Evolutionary conservation across 345 rosid species (phyloP).

Genomic region (Xanthoceras sorbifolium): DNA sequence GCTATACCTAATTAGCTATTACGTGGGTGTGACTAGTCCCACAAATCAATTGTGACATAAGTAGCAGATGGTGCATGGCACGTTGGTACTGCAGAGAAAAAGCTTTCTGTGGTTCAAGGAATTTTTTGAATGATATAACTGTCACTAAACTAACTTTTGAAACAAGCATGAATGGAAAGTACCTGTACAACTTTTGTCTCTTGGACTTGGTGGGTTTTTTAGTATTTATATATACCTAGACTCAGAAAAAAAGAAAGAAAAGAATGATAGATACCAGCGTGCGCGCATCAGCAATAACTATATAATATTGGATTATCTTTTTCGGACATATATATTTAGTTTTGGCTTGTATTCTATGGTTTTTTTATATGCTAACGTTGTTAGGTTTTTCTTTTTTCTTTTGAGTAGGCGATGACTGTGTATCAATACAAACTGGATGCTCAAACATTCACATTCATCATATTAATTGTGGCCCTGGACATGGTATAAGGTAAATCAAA

Average conservation of each 20-base stretch:
- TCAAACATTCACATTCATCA: constrained; percentile 74
- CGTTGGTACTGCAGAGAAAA: constrained; percentile 34
- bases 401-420: constrained; percentile 79
- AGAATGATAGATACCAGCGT: not conserved
- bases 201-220: not conserved
- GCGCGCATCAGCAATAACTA: not conserved
- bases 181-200: constrained; percentile 16
- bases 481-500: constrained; percentile 69
- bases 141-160: constrained; percentile 50
- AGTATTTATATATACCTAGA: constrained; percentile 1
- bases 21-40: constrained; percentile 13
- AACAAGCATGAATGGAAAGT: constrained; percentile 41
- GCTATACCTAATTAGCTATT: not conserved
- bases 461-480: constrained; percentile 88
- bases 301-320: not conserved
- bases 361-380: not conserved
- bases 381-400: not conserved
- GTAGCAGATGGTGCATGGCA: constrained; percentile 47
- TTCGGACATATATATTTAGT: not conserved
- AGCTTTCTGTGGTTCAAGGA: constrained; percentile 23
- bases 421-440: constrained; percentile 90
- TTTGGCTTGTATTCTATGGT: not conserved
- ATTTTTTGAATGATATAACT: constrained; percentile 34
- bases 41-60: not conserved
- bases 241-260: constrained; percentile 1